Conservation (phyloP, 768 basidiomycete species). For the Auricularia heimuer region DNA sequence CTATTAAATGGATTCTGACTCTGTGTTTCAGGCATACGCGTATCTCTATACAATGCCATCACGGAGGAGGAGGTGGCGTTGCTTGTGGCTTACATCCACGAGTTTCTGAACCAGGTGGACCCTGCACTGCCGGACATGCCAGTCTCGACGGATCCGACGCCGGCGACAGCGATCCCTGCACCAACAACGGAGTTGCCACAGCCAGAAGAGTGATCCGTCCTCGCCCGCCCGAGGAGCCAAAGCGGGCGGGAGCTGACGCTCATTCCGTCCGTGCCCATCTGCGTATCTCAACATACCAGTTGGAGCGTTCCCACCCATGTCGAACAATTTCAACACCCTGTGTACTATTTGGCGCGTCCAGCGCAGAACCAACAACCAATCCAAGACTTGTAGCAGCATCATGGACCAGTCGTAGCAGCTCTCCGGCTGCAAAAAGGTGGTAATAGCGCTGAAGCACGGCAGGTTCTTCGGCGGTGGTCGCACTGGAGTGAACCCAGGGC, state of each 20-base stretch:
- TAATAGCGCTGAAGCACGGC: conserved; percentile 83
- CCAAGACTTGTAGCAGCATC: conserved; percentile 54
- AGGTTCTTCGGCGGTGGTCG: conserved; percentile 13
- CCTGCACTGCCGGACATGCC: neutral
- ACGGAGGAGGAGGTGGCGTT: conserved; percentile 61
- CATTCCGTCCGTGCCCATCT: conserved; percentile 36
- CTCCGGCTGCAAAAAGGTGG: conserved; percentile 84
- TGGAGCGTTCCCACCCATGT: conserved; percentile 81
- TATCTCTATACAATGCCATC: conserved; percentile 85
- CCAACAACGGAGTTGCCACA: neutral
- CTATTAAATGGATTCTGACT: neutral
- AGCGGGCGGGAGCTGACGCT: neutral
- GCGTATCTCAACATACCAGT: conserved; percentile 72
- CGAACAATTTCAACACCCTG: conserved; percentile 58
- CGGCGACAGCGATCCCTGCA: neutral
- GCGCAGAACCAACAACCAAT: conserved; percentile 37
- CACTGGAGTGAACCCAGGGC: conserved; percentile 59
- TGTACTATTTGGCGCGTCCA: conserved; percentile 4
- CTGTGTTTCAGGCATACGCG: conserved; percentile 49
- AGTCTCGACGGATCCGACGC: neutral
- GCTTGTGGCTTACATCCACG: conserved; percentile 48
- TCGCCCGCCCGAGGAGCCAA: neutral
- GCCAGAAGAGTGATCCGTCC: neutral
- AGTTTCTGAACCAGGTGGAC: conserved; percentile 29
- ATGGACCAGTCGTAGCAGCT: conserved; percentile 52